Evolutionary conservation across 345 rosid genomes (phyloP).

Genomic region (Balakata baccata): DNA sequence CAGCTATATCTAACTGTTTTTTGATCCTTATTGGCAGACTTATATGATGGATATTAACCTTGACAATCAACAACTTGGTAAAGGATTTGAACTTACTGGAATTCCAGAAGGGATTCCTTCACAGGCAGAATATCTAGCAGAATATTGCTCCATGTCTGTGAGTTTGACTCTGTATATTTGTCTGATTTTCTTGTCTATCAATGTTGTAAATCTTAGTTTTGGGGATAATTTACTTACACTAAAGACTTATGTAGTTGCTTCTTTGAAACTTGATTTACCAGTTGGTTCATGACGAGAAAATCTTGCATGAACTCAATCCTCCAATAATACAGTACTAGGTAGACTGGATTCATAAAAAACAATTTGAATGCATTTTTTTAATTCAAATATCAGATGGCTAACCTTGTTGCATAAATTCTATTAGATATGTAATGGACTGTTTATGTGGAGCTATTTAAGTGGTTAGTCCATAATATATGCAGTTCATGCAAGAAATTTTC

Average conservation of each 20-base stretch:
- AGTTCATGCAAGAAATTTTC: not conserved
- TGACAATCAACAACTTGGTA: conserved; percentile 29
- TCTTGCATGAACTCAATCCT: not conserved
- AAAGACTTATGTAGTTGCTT: not conserved
- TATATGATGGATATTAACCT: conserved; percentile 42
- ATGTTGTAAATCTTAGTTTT: not conserved
- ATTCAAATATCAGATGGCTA: not conserved
- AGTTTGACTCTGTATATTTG: conserved; percentile 22
- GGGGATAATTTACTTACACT: not conserved
- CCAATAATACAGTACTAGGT: not conserved
- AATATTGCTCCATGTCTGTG: conserved; percentile 78
- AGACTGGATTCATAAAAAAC: not conserved
- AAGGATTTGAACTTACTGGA: conserved; percentile 64
- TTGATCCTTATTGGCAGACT: conserved; percentile 47
- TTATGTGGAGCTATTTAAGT: not conserved
- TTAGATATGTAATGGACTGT: not conserved
- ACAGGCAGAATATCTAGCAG: conserved; percentile 69
- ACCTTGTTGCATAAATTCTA: not conserved
- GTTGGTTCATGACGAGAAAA: not conserved
- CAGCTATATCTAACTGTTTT: conserved; percentile 1
- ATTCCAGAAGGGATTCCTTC: conserved; percentile 83
- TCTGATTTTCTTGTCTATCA: not conserved
- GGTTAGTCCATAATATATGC: not conserved
- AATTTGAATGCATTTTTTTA: not conserved
- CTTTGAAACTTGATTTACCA: not conserved